Evolutionary conservation across 129 eudicot genomes (phyloP), one percentile per base, ranked within the genome.

Genomic region (Kitagawia praeruptora): DNA sequence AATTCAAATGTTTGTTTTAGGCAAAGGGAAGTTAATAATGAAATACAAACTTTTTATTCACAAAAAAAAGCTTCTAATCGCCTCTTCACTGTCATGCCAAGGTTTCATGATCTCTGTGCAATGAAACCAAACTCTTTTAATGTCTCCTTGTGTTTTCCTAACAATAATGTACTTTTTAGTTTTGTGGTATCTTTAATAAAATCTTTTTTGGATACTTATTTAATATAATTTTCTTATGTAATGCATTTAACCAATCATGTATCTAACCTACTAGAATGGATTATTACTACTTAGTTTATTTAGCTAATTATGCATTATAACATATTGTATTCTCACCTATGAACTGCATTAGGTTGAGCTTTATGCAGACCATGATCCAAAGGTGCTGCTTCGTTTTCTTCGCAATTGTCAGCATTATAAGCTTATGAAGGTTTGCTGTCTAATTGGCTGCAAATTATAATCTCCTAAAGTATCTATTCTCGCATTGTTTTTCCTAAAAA

Each of bases 371-470:
- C 88, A 88, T 83, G 99, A 92, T 83, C 72, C 85, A 49, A 92
- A 89, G 75, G 92, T 92, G 96, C 88, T 95, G 80, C 97, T 95
- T 87, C 94, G 93, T 47, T 95, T 95, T 78, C 97, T 95, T 61
- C 96, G 99, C 8, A 95, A 92, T 70, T 92, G 99, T 85, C 99
- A 92, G 85, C 99, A 95, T 84, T 95, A 95, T 81, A 95, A 78
- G 84, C 90, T 95, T 67, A 97, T 90, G 83, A 95, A 95, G 99
- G 99, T 92, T 71, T 71, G 82, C 70, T 38, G 66, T 82, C n/a
- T 61, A 34, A 51, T 71, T 47, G 66, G 63, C 69, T 80, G 6
- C 25, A 81, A 56, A 15, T 46, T 63, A 5, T n/a, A 8, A 41
- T 58, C 69, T 53, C 21, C 63, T 2, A 63, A 51, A 72, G 64